A percentile compares a stretch with the other conserved stretches of the same genome.
These are phyloP conservation scores for Phlyctochytrium bullatum DNA, from an alignment of 192 early-diverging fungal genomes.

Conservation along the genomic window DNA sequence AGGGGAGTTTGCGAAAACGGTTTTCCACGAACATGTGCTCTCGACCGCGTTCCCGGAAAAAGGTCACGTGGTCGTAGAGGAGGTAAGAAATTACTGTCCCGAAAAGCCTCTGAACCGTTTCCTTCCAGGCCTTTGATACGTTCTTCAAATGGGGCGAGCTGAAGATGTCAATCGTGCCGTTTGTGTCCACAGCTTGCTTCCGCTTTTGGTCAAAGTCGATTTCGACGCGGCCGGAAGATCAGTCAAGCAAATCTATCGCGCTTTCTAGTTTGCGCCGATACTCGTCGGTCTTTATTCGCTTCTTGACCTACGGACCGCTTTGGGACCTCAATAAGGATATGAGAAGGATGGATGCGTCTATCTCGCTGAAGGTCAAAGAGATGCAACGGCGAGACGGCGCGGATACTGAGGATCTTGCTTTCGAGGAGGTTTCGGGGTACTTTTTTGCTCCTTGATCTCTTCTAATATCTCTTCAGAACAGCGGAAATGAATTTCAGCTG, in stretches of 20 bases:
- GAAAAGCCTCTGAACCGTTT: background rate
- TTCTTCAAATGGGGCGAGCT: conserved; percentile 1
- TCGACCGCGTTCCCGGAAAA: background rate
- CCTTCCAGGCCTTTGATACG: conserved; percentile 4
- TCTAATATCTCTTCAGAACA: conserved; percentile 27
- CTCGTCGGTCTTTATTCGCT: conserved; percentile 20
- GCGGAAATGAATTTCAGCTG: conserved; percentile 40
- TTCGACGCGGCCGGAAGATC: background rate
- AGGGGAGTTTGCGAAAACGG: background rate
- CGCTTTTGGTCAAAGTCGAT: conserved; percentile 7
- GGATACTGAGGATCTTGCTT: background rate
- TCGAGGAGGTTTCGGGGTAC: conserved; percentile 1
- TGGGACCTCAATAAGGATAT: conserved; percentile 44
- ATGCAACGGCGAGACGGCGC: background rate
- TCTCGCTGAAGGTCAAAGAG: conserved; percentile 34
- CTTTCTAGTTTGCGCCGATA: conserved; percentile 16
- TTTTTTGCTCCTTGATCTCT: background rate
- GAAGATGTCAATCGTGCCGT: background rate
- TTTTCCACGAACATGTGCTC: conserved; percentile 1
- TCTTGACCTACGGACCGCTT: conserved; percentile 48
- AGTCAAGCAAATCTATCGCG: background rate
- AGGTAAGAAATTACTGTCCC: background rate
- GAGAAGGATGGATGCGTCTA: conserved; percentile 46
- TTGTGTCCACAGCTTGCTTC: background rate
- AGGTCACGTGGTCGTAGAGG: background rate